Percentiles rank a stretch among this genome's conserved stretches.
phyloP scores from a whole-genome alignment of 257 asterid genomes.

The Cordia subcordata region DNA sequence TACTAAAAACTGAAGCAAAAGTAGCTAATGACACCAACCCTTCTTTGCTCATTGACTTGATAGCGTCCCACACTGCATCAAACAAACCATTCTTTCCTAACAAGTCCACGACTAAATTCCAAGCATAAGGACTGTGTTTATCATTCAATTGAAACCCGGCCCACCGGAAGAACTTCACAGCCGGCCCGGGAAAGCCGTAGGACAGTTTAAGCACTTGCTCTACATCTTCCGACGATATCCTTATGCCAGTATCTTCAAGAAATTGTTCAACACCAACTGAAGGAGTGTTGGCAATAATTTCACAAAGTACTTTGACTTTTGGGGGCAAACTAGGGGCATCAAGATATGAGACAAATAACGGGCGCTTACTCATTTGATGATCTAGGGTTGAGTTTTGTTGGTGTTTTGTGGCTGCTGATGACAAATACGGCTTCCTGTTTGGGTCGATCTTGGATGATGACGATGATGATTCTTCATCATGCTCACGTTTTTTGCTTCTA shows the following conservation, averaged over 20 bases:
- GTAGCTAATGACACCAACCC: slow-evolving; percentile 41
- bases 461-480: slow-evolving; percentile 40
- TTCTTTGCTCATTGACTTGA: slow-evolving; percentile 55
- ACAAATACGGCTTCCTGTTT: slow-evolving; percentile 22
- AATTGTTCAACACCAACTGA: slow-evolving; percentile 40
- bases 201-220: slow-evolving; percentile 55
- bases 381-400: slow-evolving; percentile 16
- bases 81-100: slow-evolving; percentile 55
- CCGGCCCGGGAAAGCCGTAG: slow-evolving; percentile 42
- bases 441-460: slow-evolving; percentile 46
- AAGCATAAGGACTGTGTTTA: slow-evolving; percentile 41
- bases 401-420: slow-evolving; percentile 15
- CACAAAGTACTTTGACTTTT: slow-evolving; percentile 52
- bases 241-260: slow-evolving; percentile 52
- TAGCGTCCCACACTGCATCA: slow-evolving; percentile 86
- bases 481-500: slow-evolving; percentile 33
- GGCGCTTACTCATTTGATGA: slow-evolving; percentile 34
- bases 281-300: slow-evolving; percentile 50
- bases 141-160: slow-evolving; percentile 39
- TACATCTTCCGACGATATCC: slow-evolving; percentile 48
- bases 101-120: slow-evolving; percentile 69
- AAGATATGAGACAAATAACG: slow-evolving; percentile 32
- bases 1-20: slow-evolving; percentile 47
- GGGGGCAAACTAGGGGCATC: slow-evolving; percentile 42
- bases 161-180: slow-evolving; percentile 72